These are phyloP conservation scores for Spiraea crenata DNA, from an alignment of 331 rosid species.

Conservation along the genomic window DNA sequence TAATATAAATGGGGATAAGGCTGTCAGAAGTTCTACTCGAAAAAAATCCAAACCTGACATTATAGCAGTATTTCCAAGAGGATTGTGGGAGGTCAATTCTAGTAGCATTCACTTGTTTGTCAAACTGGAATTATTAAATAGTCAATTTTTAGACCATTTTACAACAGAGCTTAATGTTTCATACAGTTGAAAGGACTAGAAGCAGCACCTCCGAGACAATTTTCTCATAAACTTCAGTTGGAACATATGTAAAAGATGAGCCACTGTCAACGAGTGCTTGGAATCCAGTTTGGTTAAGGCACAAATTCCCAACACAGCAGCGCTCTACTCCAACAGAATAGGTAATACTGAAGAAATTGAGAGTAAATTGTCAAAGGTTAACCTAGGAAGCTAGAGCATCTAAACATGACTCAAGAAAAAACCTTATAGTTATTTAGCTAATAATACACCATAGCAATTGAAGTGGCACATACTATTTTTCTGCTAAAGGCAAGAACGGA, in stretches of 20 bases:
- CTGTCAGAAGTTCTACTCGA: background rate
- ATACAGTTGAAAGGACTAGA: slow-evolving; percentile 7
- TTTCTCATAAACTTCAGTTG: slow-evolving; percentile 33
- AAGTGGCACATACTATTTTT: slow-evolving; percentile 38
- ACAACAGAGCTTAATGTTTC: background rate
- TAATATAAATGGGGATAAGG: slow-evolving; percentile 18
- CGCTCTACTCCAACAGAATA: slow-evolving; percentile 49
- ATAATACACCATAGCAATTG: slow-evolving; percentile 19
- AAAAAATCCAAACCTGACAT: slow-evolving; percentile 37
- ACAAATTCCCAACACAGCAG: slow-evolving; percentile 45
- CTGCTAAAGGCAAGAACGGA: slow-evolving; percentile 32
- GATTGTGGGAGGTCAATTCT: slow-evolving; percentile 18
- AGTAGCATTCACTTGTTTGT: slow-evolving; percentile 46
- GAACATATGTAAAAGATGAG: slow-evolving; percentile 58
- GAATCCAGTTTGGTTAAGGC: slow-evolving; percentile 40
- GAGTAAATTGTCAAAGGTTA: slow-evolving; percentile 8
- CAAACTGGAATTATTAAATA: slow-evolving; percentile 46
- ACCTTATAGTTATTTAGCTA: background rate
- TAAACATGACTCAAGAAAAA: too few relatives aligned
- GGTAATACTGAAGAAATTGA: slow-evolving; percentile 33
- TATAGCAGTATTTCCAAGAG: slow-evolving; percentile 56
- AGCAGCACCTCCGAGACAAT: slow-evolving; percentile 45
- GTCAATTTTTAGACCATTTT: slow-evolving; percentile 24
- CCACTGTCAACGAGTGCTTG: slow-evolving; percentile 51
- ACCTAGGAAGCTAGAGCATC: background rate